These are phyloP conservation scores for Starmerella geochares DNA, from an alignment of 805 yeast species.

Conservation along the genomic window DNA sequence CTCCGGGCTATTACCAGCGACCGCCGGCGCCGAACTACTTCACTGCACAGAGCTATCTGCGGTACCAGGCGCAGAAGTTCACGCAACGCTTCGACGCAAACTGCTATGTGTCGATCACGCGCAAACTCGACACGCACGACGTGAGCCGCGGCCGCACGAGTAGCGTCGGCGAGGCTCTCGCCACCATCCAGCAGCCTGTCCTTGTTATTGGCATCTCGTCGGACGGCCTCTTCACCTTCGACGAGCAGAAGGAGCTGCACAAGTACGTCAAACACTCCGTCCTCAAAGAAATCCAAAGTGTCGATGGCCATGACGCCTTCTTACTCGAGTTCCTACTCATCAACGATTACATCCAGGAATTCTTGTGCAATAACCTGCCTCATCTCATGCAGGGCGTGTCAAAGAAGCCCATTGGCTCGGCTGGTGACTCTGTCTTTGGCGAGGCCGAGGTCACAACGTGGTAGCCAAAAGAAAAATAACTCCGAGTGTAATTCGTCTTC, in stretches of 20 bases:
- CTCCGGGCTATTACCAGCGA: constrained; percentile 20
- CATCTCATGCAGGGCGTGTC: constrained; percentile 49
- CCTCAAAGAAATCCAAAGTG: constrained; percentile 68
- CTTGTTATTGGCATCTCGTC: constrained; percentile 80
- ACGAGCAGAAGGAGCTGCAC: constrained; percentile 82
- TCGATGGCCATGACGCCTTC: constrained; percentile 97
- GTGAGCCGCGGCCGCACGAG: constrained; percentile 66
- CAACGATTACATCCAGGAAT: constrained; percentile 57
- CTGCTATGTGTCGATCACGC: constrained; percentile 85
- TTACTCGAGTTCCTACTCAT: constrained; percentile 77
- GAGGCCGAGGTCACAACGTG: constrained; percentile 91
- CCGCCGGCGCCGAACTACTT: constrained; percentile 48
- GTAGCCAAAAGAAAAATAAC: too few species aligned
- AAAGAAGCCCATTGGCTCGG: constrained; percentile 36
- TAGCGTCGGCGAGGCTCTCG: constrained; percentile 43
- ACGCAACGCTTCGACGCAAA: constrained; percentile 88
- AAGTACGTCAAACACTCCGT: constrained; percentile 57
- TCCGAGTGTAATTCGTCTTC: too few species aligned
- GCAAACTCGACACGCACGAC: constrained; percentile 93
- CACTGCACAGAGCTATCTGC: constrained; percentile 87
- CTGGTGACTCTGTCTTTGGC: constrained; percentile 57
- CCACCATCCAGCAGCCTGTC: constrained; percentile 59
- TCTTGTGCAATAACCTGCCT: constrained; percentile 48
- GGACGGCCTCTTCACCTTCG: constrained; percentile 84
- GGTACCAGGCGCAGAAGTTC: constrained; percentile 91